phyloP scores from a whole-genome alignment of 2,329 filamentous ascomycete species.

The Thelonectria rubi region DNA sequence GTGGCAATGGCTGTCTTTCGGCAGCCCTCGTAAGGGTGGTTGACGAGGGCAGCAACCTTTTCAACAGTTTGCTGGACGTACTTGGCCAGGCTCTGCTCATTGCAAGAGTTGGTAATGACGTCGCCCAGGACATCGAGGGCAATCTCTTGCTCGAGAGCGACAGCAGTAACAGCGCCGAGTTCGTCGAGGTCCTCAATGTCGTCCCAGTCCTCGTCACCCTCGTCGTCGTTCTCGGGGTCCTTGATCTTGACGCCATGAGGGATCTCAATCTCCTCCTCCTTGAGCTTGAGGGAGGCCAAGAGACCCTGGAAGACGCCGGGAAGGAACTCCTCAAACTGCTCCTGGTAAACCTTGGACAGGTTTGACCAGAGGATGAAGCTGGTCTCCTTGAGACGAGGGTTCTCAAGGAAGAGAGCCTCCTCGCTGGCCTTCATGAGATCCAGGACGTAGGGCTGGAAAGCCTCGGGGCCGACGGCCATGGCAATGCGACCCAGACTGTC shows the following conservation, averaged over 20 bases:
- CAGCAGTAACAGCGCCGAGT: constrained; percentile 84
- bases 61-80: constrained; percentile 92
- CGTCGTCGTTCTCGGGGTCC: constrained; percentile 59
- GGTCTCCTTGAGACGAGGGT: constrained; percentile 91
- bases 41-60: constrained; percentile 79
- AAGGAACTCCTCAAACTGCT: constrained; percentile 82
- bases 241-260: constrained; percentile 84
- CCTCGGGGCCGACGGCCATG: constrained; percentile 81
- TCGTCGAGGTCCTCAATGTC: constrained; percentile 83
- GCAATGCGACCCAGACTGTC: constrained; percentile 96
- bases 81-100: constrained; percentile 74
- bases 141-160: constrained; percentile 97
- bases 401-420: constrained; percentile 87
- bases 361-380: constrained; percentile 98
- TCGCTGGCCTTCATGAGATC: constrained; percentile 93
- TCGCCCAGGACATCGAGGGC: constrained; percentile 95
- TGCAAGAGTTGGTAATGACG: constrained; percentile 86
- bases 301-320: constrained; percentile 81
- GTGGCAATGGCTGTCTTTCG: constrained; percentile 92
- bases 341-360: constrained; percentile 91
- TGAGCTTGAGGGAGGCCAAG: constrained; percentile 84
- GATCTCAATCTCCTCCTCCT: constrained; percentile 86
- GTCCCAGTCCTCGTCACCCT: constrained; percentile 63
- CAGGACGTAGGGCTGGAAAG: constrained; percentile 90
- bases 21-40: constrained; percentile 92